Conservation (phyloP, 208 protist species). For the Sergeia podlipaevii region DNA sequence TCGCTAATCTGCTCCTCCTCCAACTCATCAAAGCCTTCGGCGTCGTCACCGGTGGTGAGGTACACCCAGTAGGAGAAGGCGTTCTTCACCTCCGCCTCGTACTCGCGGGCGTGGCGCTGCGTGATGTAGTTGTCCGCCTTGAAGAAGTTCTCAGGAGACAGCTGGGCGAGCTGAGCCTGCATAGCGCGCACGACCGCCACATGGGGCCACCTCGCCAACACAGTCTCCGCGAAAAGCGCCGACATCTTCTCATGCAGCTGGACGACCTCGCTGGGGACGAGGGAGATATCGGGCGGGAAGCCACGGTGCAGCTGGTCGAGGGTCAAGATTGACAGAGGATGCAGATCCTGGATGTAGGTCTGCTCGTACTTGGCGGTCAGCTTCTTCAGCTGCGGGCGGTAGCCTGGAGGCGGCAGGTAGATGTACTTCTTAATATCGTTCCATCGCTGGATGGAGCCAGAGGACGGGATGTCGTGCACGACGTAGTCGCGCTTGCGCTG, state of each 20-base stretch:
- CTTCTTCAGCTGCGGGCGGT: constrained; percentile 52
- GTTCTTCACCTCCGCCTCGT: constrained; percentile 84
- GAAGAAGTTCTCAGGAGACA: constrained; percentile 85
- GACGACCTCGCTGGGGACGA: constrained; percentile 87
- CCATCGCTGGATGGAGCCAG: constrained; percentile 81
- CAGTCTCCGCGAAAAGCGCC: constrained; percentile 29
- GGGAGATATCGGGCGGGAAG: constrained; percentile 86
- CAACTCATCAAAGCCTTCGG: constrained; percentile 30
- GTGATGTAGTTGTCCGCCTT: constrained; percentile 76
- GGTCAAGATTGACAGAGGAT: constrained; percentile 86
- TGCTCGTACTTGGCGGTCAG: constrained; percentile 57
- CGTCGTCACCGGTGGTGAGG: constrained; percentile 35
- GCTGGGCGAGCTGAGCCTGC: constrained; percentile 28
- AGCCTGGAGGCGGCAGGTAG: constrained; percentile 65
- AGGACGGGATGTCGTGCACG: constrained; percentile 72
- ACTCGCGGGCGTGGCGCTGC: constrained; percentile 71
- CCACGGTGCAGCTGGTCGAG: constrained; percentile 70
- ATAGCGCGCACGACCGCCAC: constrained; percentile 42
- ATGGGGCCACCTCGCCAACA: constrained; percentile 32
- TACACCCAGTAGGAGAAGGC: constrained; percentile 77
- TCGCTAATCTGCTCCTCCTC: constrained; percentile 24
- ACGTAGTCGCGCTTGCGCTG: constrained; percentile 50
- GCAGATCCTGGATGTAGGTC: constrained; percentile 72
- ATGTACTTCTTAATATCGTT: constrained; percentile 92
- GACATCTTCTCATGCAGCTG: constrained; percentile 77